Percentiles rank a stretch among this genome's conserved stretches.
These are phyloP conservation scores for Leishmania guyanensis DNA, from an alignment of 208 protist species.

Conservation along the genomic window DNA sequence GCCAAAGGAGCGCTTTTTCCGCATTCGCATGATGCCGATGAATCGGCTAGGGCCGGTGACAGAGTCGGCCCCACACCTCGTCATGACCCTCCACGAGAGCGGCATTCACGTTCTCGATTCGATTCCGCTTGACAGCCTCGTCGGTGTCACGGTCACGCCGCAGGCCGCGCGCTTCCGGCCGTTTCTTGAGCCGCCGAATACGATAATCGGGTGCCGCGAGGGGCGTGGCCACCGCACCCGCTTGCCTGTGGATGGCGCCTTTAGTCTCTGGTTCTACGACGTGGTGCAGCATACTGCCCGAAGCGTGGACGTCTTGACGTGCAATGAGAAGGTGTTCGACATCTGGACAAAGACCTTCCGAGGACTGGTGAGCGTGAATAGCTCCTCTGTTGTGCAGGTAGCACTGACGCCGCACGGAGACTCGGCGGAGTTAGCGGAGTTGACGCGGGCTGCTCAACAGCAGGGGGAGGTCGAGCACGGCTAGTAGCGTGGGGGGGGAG, in stretches of 20 bases:
- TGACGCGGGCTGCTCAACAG: constrained; percentile 41
- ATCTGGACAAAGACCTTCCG: constrained; percentile 78
- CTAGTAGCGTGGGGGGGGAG: background rate
- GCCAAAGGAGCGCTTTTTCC: constrained; percentile 80
- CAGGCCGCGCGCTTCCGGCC: constrained; percentile 51
- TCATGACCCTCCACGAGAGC: constrained; percentile 55
- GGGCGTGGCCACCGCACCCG: constrained; percentile 57
- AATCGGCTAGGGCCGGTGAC: constrained; percentile 31
- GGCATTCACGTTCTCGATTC: constrained; percentile 57
- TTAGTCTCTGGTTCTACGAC: constrained; percentile 81
- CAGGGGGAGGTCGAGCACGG: constrained; percentile 30
- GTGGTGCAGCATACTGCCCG: constrained; percentile 19
- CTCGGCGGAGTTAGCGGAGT: constrained; percentile 28
- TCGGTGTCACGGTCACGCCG: constrained; percentile 60
- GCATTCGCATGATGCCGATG: constrained; percentile 63
- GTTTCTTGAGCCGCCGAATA: constrained; percentile 43
- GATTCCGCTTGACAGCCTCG: constrained; percentile 62
- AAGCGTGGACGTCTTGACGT: constrained; percentile 73
- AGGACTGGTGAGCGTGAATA: constrained; percentile 83
- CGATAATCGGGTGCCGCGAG: constrained; percentile 65
- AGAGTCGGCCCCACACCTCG: constrained; percentile 52
- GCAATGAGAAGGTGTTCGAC: constrained; percentile 66
- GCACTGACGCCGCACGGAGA: constrained; percentile 37
- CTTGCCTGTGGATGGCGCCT: constrained; percentile 58
- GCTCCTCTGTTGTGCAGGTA: constrained; percentile 68